Evolutionary conservation across 495 filamentous ascomycete genomes (phyloP).

Genomic region (Penicillium steckii): DNA sequence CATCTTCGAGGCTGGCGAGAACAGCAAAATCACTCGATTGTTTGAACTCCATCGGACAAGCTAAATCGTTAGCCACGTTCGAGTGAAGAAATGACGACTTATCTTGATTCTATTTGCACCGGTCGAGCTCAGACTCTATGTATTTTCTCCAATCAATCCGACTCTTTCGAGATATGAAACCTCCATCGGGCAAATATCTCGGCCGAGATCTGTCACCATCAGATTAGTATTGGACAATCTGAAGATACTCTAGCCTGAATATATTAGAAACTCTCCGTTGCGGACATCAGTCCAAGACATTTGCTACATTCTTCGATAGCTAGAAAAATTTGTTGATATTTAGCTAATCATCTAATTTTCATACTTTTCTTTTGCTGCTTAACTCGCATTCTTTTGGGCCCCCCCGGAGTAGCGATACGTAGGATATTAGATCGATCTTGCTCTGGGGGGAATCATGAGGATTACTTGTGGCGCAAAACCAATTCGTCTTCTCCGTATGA

Average conservation of each 20-base stretch:
- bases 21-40: neutral
- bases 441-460: too few relatives aligned
- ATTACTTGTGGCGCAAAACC: too few relatives aligned
- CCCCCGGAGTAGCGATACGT: too few relatives aligned
- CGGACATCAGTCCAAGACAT: too few relatives aligned
- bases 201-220: neutral
- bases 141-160: too few relatives aligned
- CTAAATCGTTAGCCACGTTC: too few relatives aligned
- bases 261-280: neutral
- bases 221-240: neutral
- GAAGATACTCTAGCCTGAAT: neutral
- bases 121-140: neutral
- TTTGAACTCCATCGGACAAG: too few relatives aligned
- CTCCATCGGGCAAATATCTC: neutral
- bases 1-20: neutral
- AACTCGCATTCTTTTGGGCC: too few relatives aligned
- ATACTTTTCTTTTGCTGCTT: neutral
- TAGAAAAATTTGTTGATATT: neutral
- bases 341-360: neutral
- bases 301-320: neutral
- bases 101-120: neutral
- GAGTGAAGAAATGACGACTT: neutral
- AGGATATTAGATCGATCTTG: too few relatives aligned
- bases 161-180: too few relatives aligned
- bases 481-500: slow-evolving; percentile 17